These are phyloP conservation scores for Podospora australis DNA, from an alignment of 495 filamentous ascomycete species.

Conservation along the genomic window DNA sequence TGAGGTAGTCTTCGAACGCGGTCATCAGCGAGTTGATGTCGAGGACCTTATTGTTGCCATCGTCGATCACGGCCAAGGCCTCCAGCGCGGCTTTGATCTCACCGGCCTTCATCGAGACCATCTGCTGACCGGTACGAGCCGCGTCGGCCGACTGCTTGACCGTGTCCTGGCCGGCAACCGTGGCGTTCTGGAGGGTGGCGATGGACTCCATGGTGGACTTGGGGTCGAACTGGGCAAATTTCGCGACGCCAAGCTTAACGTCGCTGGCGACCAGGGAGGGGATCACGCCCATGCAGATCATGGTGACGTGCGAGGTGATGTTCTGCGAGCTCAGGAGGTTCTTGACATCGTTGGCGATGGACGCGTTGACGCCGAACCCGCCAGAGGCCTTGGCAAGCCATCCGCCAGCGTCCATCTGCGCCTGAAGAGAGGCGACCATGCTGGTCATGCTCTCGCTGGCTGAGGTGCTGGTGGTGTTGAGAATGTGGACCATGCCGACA, in stretches of 20 bases:
- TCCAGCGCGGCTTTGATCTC: not conserved
- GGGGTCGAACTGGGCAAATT: slow-evolving; percentile 3
- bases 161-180: too few relatives aligned
- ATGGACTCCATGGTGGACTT: not conserved
- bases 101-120: too few relatives aligned
- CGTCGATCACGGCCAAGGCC: not conserved
- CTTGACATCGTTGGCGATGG: not conserved
- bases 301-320: not conserved
- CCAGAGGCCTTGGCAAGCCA: too few relatives aligned
- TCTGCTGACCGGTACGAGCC: too few relatives aligned
- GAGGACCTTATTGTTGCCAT: not conserved
- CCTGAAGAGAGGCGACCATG: too few relatives aligned
- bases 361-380: too few relatives aligned
- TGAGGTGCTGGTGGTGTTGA: not conserved
- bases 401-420: too few relatives aligned
- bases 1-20: not conserved
- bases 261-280: not conserved
- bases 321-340: slow-evolving; percentile 1
- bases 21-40: slow-evolving; percentile 4
- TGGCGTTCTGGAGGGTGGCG: not conserved
- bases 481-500: slow-evolving; percentile 3
- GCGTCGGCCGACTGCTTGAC: too few relatives aligned
- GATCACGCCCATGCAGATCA: not conserved
- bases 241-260: not conserved
- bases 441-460: not conserved